Evolutionary conservation across 1,284 basidiomycete genomes (phyloP), one percentile per base, ranked within the genome.

Genomic region (Tilletia horrida): DNA sequence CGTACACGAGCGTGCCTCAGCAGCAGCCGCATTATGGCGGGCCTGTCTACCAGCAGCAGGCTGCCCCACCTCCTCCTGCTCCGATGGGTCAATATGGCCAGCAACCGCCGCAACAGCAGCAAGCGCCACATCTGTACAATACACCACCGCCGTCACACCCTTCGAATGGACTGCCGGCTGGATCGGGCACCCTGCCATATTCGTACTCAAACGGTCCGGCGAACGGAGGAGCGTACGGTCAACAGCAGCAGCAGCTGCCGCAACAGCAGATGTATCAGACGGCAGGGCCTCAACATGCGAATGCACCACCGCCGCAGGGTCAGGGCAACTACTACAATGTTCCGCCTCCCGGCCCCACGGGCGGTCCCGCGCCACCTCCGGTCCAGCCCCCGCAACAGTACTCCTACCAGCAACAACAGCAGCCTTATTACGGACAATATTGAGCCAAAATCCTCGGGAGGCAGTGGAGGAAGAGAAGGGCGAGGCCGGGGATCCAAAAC

Each of bases 81-180:
- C 35, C 35, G 6, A 40, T 40, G 35, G 35, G 35, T 40, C 35
- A 40, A 11, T 40, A 40, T 11, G 35, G 21, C 6, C 50, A 52
- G 23, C 21, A 25, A 13, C 50, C 50, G 18, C 50, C 50, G 4
- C 50, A 52, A 13, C 50, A 25, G n/a, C 50, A n/a, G 21, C 50
- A 52, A 52, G n/a, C 21, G 50, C 50, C n/a, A 52, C 50, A 52
- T 52, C 50, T 31, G 21, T 52, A 52, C 50, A 52, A 40, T 52
- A 27, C 50, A 52, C 21, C 50, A 52, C 35, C 35, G 35, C 35
- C 35, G 6, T 40, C 35, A 21, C 50, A 48, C 18, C 47, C 21
- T 16, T 13, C 21, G n/a, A 52, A 52, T 27, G 50, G 50, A 2
- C 16, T 52, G 1, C 50, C 50, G 50, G 21, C 50, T 21, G 21